Percentiles rank a stretch among this genome's conserved stretches.
These are phyloP conservation scores for Verticillium albo-atrum DNA, from an alignment of 2,329 filamentous ascomycete genomes.

Conservation along the genomic window DNA sequence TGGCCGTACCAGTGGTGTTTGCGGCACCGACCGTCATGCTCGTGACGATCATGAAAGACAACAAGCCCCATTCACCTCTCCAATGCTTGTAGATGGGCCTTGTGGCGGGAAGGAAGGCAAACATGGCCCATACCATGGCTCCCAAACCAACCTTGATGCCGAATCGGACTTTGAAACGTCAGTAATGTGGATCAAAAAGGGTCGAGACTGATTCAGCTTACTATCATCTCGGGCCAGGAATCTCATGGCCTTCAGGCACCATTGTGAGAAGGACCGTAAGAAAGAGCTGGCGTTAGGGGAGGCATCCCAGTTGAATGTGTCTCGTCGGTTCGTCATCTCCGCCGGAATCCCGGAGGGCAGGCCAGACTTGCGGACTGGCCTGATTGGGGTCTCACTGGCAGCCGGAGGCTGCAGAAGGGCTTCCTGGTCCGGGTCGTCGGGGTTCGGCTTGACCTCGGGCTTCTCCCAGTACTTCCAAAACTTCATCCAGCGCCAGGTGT, in stretches of 20 bases:
- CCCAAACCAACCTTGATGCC: conserved; percentile 92
- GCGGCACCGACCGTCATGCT: conserved; percentile 96
- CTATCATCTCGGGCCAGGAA: conserved; percentile 51
- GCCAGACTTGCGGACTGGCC: conserved; percentile 47
- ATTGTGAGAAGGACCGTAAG: conserved; percentile 40
- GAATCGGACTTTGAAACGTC: conserved; percentile 50
- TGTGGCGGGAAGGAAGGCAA: conserved; percentile 77
- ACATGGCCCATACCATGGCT: conserved; percentile 81
- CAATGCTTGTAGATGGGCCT: conserved; percentile 79
- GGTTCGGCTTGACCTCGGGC: conserved; percentile 14
- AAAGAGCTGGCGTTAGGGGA: conserved; percentile 40
- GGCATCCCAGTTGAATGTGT: conserved; percentile 54
- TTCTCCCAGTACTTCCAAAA: conserved; percentile 56
- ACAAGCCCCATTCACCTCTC: conserved; percentile 92
- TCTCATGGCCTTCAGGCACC: conserved; percentile 38
- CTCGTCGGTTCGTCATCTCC: conserved; percentile 45
- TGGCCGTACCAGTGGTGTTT: conserved; percentile 84
- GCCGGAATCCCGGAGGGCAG: conserved; percentile 53
- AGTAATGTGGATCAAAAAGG: background rate
- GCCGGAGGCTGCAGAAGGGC: conserved; percentile 25
- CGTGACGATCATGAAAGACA: conserved; percentile 97
- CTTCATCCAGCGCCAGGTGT: conserved; percentile 80
- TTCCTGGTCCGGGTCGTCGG: conserved; percentile 38
- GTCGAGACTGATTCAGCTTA: conserved; percentile 18
- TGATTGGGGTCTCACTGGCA: conserved; percentile 28